A percentile compares a stretch with the other conserved stretches of the same genome.
phyloP scores from a whole-genome alignment of 768 basidiomycete species.

The Boletus tomentosulus region DNA sequence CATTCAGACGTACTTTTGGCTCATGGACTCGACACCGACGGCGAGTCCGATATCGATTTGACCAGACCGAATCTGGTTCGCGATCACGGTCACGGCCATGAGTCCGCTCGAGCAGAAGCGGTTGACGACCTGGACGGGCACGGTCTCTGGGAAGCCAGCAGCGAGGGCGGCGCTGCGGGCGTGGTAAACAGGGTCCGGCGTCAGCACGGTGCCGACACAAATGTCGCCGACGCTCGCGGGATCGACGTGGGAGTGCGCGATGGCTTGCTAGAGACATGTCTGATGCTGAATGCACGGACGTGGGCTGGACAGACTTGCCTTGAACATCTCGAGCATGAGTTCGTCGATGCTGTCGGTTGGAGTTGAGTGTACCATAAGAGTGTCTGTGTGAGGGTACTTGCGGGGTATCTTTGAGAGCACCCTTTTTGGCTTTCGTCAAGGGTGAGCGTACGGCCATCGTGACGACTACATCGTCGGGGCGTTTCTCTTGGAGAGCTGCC shows the following conservation, averaged over 20 bases:
- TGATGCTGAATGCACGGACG: background rate
- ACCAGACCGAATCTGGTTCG: conserved; percentile 72
- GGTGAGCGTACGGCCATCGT: conserved; percentile 78
- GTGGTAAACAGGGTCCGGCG: conserved; percentile 61
- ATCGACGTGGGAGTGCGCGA: conserved; percentile 54
- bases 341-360: conserved; percentile 59
- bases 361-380: conserved; percentile 6
- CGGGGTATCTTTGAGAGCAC: conserved; percentile 69
- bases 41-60: conserved; percentile 80
- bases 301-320: conserved; percentile 35
- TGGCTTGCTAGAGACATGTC: conserved; percentile 44
- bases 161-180: conserved; percentile 73
- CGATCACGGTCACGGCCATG: conserved; percentile 76
- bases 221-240: conserved; percentile 70
- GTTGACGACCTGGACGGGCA: conserved; percentile 72
- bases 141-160: conserved; percentile 75
- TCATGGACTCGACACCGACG: conserved; percentile 87
- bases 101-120: conserved; percentile 82
- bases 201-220: conserved; percentile 73
- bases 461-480: conserved; percentile 75
- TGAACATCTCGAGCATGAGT: conserved; percentile 77
- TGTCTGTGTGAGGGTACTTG: conserved; percentile 24
- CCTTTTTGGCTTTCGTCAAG: conserved; percentile 72
- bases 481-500: conserved; percentile 51
- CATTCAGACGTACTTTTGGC: conserved; percentile 49